Evolutionary conservation across 2,329 filamentous ascomycete species (phyloP), one percentile per base, ranked within the genome.

Genomic region (Penicillium expansum): DNA sequence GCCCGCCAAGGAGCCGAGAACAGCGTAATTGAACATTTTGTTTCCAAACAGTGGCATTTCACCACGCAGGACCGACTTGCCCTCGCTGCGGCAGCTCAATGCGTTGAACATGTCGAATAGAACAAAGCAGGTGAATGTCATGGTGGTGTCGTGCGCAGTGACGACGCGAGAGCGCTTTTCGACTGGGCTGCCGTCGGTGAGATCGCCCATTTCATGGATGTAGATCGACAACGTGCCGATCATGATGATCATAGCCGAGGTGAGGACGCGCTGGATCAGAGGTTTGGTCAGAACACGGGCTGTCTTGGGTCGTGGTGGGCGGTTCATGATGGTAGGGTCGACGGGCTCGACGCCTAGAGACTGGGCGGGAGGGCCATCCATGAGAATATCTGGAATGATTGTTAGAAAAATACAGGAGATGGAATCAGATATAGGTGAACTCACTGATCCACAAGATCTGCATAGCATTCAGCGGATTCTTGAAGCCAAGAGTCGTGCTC

Each of bases 51-150:
- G 74, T 9, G 89, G 86, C 49, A 96, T 82, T 71, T 99, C 92
- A 39, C 94, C 93, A 27, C 88, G 83, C 4, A 99, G 83, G 5
- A 99, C 82, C 11, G 90, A 95, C 74, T 97, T 97, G 61, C 84
- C 86, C 71, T 96, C 92, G 8, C 90, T 95, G 47, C 94, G 90
- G 76, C 94, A 99, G 16, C 91, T 88, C 22, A 99, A 81, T 1
- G 94, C 94, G 75, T 99, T 97, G 81, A 97, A 97, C 94, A 99
- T 99, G 80, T 99, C 94, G 75, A 97, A 99, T 52, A 99, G 84
- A 44, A 99, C 94, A 71, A 99, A 99, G 76, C 92, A 96, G 6
- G 94, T 99, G 72, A 99, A 99, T 0, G 94, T 97, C 90, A 99
- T 97, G 62, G 94, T 99, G 1, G 94, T 99, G 76, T 99, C 94